A percentile compares a stretch with the other conserved stretches of the same genome.
These are phyloP conservation scores for Colletotrichum aenigma DNA, from an alignment of 2,329 filamentous ascomycete genomes.

Conservation along the genomic window DNA sequence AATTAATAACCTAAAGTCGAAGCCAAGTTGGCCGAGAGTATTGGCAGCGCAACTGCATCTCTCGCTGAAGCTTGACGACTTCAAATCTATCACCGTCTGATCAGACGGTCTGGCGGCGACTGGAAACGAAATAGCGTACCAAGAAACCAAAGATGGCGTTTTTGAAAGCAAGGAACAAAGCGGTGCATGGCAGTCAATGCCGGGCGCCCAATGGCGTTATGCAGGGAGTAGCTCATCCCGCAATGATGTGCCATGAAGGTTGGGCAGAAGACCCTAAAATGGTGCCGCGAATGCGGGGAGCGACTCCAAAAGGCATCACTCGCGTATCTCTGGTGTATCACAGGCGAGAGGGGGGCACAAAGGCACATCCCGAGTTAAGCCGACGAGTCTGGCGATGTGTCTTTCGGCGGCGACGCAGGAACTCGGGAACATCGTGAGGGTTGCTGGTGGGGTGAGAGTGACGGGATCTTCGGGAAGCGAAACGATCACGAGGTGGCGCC, in stretches of 20 bases:
- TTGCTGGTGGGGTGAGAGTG: neutral
- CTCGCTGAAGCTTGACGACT: slow-evolving; percentile 23
- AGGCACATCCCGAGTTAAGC: neutral
- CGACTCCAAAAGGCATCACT: neutral
- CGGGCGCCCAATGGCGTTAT: slow-evolving; percentile 6
- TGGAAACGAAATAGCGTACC: neutral
- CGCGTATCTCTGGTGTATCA: neutral
- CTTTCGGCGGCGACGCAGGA: neutral
- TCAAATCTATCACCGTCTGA: slow-evolving; percentile 16
- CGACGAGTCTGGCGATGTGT: neutral
- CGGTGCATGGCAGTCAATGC: slow-evolving; percentile 9
- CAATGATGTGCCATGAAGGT: neutral
- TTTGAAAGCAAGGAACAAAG: neutral
- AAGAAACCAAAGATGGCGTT: neutral
- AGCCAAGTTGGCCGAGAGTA: slow-evolving; percentile 9
- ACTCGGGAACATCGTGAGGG: neutral
- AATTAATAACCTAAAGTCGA: neutral
- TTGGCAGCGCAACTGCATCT: slow-evolving; percentile 37
- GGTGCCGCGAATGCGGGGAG: slow-evolving; percentile 8
- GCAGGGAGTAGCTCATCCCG: slow-evolving; percentile 14
- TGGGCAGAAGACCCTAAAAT: neutral
- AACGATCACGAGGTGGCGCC: neutral
- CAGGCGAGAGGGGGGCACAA: neutral
- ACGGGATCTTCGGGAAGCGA: slow-evolving; percentile 19
- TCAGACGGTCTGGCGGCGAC: slow-evolving; percentile 24